Evolutionary conservation across 352 stramenopile genomes (phyloP), one percentile per base, ranked within the genome.

Genomic region (Phytophthora lateralis): DNA sequence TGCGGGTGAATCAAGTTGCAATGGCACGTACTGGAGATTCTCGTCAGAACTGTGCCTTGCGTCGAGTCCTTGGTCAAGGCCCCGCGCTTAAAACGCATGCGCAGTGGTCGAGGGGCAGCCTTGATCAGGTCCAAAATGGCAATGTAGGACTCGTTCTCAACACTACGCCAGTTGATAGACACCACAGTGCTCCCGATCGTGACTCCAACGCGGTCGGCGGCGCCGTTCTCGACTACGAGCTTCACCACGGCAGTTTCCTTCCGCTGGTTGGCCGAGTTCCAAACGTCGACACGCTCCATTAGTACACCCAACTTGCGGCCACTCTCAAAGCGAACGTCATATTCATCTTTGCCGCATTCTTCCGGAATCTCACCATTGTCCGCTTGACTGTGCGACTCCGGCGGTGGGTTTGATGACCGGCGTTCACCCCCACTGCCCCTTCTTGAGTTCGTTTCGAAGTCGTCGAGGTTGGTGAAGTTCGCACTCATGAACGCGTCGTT

Each of bases 251-350:
- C 84, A 32, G 81, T 73, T 52, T 93, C 82, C 17, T 81, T 76
- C 8, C 79, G 76, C 10, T 75, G 69, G 32, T 90, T 79, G 3
- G 86, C 73, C 12, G 73, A 53, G 15, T 70, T 82, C 69, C 74
- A 94, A 24, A 87, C 66, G 48, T 92, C 82, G 3, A 92, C 80
- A 27, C 83, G 77, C 57, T 94, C 85, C 82, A 92, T 91, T 24
- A 94, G 66, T 37, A 94, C 85, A n/a, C 85, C 82, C 12, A 92
- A 71, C 59, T 94, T 94, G 11, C 76, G 73, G 9, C 85, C 85
- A 32, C 60, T 83, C 56, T 92, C 85, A 42, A 94, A 94, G 11
- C 70, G 80, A 50, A 90, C 81, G 41, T 94, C 83, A 50, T 91
- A 92, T 62, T 94, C 85, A 55, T 85, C 67, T 10, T 66, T 53